phyloP scores from a whole-genome alignment of 2,329 filamentous ascomycete species.

The Neopestalotiopsis rosae region DNA sequence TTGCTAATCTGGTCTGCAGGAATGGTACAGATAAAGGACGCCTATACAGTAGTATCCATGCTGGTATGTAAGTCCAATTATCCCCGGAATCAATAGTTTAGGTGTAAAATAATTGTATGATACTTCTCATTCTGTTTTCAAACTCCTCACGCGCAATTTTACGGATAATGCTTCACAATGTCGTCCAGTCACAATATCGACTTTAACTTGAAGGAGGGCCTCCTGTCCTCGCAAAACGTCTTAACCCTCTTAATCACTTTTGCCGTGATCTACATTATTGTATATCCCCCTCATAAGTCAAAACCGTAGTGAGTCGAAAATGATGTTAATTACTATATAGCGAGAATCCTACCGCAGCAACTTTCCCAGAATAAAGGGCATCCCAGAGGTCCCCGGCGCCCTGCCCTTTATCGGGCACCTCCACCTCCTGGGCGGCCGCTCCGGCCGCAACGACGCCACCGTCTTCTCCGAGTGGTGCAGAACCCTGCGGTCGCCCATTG shows the following conservation, averaged over 20 bases:
- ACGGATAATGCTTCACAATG: background rate
- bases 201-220: slow-evolving; percentile 1
- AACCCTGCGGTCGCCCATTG: slow-evolving; percentile 21
- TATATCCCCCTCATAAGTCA: background rate
- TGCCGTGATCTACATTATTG: slow-evolving; percentile 1
- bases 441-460: slow-evolving; percentile 26
- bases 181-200: slow-evolving; percentile 1
- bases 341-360: slow-evolving; percentile 15
- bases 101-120: too few relatives aligned
- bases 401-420: slow-evolving; percentile 28
- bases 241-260: slow-evolving; percentile 1
- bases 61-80: too few relatives aligned
- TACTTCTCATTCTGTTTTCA: too few relatives aligned
- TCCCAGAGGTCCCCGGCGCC: slow-evolving; percentile 23
- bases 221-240: background rate
- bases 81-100: too few relatives aligned
- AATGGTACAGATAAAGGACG: background rate
- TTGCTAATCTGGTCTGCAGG: background rate
- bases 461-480: slow-evolving; percentile 27
- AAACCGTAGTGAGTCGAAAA: background rate
- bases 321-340: background rate
- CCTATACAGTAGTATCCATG: background rate
- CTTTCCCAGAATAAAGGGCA: slow-evolving; percentile 21
- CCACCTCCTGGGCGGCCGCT: slow-evolving; percentile 25
- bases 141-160: too few relatives aligned